Base-by-base conservation (phyloP, 2,329 filamentous ascomycete genomes). In the Daldinia eschscholtzii region DNA sequence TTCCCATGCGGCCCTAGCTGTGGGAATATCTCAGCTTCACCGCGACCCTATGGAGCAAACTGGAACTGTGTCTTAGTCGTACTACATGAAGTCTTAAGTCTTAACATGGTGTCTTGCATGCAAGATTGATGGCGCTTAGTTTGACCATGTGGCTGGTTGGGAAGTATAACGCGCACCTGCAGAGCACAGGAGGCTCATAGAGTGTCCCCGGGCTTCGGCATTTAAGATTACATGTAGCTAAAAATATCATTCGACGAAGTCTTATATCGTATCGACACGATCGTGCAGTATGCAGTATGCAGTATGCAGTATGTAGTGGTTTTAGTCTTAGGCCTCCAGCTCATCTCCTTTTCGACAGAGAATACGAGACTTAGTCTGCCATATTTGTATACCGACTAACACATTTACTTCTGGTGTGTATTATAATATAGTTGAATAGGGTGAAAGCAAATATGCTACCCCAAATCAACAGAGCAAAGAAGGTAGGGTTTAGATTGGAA, bases 361-460 rank as follows among this genome's bases (percentile, higher is more conserved):
- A 52, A 66, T 58, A 61, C 61, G 44, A 58, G 52, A 44, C 37
- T 57, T 58, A 23, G 35, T 12, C 20, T 53, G 15, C 26, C 30
- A 53, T n/a, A 6, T 35, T 35, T 35, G 33, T 35, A 15, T 30
- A 44, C 44, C 30, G 50, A 37, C 37, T 7, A 12, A 26, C n/a
- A 6, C 26, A 35, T 64, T 39, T 4, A 13, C 39, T 10, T 15
- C 33, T 9, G 7, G 33, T 35, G 5, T 35, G 6, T 35, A 35
- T 10, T 33, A 33, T 33, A 9, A 6, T 28, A 20, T 23, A 23
- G 20, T 23, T 23, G 30, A 15, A 58, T 50, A 20, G 48, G 30
- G 33, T 35, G 18, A 35, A 12, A 52, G 23, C 35, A 50, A 18
- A 58, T 57, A 42, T 41, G 15, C 20, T 10, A 15, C 37, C 35